These are phyloP conservation scores for Didymella keratinophila DNA, from an alignment of 2,329 filamentous ascomycete genomes.

Conservation along the genomic window DNA sequence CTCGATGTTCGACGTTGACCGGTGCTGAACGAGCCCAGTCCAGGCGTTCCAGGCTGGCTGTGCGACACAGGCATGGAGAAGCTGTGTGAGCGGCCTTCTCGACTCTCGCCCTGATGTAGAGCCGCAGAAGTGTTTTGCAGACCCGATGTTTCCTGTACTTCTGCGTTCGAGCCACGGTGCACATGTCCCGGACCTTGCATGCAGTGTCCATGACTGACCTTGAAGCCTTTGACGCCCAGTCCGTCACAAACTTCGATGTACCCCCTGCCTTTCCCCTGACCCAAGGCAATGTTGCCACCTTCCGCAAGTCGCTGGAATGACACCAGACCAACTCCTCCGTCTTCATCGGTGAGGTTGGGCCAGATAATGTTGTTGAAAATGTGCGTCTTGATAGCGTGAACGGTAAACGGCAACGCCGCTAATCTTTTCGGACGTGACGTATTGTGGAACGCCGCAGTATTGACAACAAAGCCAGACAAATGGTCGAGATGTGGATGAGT, in stretches of 20 bases:
- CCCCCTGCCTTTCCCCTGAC: constrained; percentile 78
- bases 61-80: constrained; percentile 44
- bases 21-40: constrained; percentile 26
- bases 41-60: constrained; percentile 49
- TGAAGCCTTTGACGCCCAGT: constrained; percentile 85
- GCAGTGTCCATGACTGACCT: constrained; percentile 89
- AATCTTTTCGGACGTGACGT: constrained; percentile 81
- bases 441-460: constrained; percentile 85
- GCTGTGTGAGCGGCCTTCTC: constrained; percentile 45
- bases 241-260: constrained; percentile 91
- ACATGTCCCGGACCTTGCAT: constrained; percentile 65
- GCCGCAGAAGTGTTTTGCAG: constrained; percentile 32
- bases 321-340: constrained; percentile 89
- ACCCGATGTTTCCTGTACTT: constrained; percentile 48
- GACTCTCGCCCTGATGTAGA: constrained; percentile 33
- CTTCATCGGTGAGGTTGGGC: constrained; percentile 96
- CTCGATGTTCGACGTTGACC: constrained; percentile 33
- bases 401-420: constrained; percentile 86
- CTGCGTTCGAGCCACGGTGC: constrained; percentile 55
- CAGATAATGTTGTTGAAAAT: constrained; percentile 98
- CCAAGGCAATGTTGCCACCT: constrained; percentile 84
- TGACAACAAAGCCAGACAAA: constrained; percentile 88
- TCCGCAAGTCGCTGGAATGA: constrained; percentile 90
- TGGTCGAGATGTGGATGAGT: constrained; percentile 98
- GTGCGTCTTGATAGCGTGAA: constrained; percentile 88